phyloP scores from a whole-genome alignment of 1,284 basidiomycete species.

The Ganoderma multipileum region DNA sequence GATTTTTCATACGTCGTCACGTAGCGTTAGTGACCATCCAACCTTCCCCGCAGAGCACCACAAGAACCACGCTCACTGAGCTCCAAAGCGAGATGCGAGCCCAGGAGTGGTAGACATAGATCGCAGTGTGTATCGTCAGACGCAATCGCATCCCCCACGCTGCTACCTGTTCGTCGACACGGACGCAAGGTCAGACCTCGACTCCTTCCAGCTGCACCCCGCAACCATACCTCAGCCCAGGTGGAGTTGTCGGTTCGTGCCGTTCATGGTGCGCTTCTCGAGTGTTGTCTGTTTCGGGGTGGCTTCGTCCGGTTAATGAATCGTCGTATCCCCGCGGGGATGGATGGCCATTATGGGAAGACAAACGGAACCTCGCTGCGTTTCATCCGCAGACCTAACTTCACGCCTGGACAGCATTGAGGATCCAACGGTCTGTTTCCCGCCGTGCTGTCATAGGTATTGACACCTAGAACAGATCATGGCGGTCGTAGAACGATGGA shows the following conservation, averaged over 20 bases:
- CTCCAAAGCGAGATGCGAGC: constrained; percentile 8
- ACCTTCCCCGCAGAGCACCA: constrained; percentile 69
- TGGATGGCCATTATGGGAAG: background rate
- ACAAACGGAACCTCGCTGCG: background rate
- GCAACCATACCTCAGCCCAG: background rate
- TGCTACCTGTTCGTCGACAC: background rate
- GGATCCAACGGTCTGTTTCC: background rate
- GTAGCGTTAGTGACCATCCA: constrained; percentile 35
- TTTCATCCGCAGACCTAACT: background rate
- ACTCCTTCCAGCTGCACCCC: background rate
- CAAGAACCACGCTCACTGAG: constrained; percentile 85
- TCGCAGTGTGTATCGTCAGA: constrained; percentile 21
- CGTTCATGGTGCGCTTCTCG: background rate
- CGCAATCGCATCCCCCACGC: constrained; percentile 14
- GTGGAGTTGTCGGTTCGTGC: background rate
- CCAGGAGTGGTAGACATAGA: constrained; percentile 25
- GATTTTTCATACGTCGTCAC: constrained; percentile 1
- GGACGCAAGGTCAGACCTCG: background rate
- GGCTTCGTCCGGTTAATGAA: background rate
- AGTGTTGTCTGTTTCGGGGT: background rate
- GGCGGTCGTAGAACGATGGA: background rate
- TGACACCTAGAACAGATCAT: background rate
- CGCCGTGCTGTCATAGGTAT: background rate
- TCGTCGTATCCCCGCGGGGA: background rate
- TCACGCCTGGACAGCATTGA: background rate